Evolutionary conservation across 2,329 filamentous ascomycete genomes (phyloP).

Genomic region (Cladophialophora exuberans): DNA sequence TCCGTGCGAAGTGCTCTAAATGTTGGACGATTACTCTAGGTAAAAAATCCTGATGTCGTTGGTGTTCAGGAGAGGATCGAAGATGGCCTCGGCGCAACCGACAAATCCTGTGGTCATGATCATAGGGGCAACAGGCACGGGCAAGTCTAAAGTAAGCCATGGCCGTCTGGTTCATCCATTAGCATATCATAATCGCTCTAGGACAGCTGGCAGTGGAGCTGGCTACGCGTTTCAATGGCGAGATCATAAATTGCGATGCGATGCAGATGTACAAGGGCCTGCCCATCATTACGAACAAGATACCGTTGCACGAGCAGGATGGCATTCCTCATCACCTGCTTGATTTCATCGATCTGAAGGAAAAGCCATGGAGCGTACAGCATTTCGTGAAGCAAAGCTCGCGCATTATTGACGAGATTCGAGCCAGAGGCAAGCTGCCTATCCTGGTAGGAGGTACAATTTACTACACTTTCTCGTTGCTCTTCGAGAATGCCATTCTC

Average conservation of each 20-base stretch:
- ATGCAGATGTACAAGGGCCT: slow-evolving; percentile 96
- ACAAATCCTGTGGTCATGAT: slow-evolving; percentile 73
- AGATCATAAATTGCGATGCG: slow-evolving; percentile 95
- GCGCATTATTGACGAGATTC: slow-evolving; percentile 74
- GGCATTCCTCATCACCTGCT: slow-evolving; percentile 88
- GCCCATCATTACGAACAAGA: slow-evolving; percentile 94
- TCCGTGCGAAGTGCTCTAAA: background rate
- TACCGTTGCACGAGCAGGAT: slow-evolving; percentile 72
- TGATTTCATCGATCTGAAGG: slow-evolving; percentile 72
- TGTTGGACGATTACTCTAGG: too few species aligned
- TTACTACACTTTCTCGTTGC: slow-evolving; percentile 87
- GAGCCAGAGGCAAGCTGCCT: slow-evolving; percentile 75
- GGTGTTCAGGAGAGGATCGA: slow-evolving; percentile 10
- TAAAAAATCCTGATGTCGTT: slow-evolving; percentile 12
- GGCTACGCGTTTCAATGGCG: slow-evolving; percentile 80
- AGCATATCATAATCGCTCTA: slow-evolving; percentile 35
- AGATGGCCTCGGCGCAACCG: slow-evolving; percentile 22
- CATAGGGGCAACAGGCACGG: slow-evolving; percentile 88
- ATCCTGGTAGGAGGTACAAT: slow-evolving; percentile 94
- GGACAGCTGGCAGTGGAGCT: slow-evolving; percentile 83
- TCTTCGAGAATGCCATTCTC: slow-evolving; percentile 75
- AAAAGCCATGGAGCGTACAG: slow-evolving; percentile 82
- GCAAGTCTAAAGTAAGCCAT: slow-evolving; percentile 78
- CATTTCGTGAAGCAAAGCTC: slow-evolving; percentile 73
- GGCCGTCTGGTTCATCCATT: background rate